A percentile compares a stretch with the other conserved stretches of the same genome.
Evolutionary conservation across 768 basidiomycete species (phyloP).

Genomic region (Dioszegia aurantiaca): DNA sequence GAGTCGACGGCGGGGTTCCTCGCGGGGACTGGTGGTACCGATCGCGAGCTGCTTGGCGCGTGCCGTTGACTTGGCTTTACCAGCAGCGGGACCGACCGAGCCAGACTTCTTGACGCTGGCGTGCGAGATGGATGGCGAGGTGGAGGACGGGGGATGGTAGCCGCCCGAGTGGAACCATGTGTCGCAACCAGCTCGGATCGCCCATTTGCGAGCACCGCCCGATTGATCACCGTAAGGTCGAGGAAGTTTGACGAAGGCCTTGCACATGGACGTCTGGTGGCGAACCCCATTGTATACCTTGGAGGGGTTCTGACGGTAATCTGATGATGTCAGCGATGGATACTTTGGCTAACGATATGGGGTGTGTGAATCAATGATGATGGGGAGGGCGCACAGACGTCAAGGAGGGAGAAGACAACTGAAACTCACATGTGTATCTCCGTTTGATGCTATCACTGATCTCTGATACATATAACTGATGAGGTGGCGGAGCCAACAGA

Average conservation of each 20-base stretch:
- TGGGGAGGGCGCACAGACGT: background rate
- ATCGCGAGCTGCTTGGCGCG: slow-evolving; percentile 41
- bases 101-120: slow-evolving; percentile 10
- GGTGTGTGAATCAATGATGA: slow-evolving; percentile 2
- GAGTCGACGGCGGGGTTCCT: background rate
- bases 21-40: slow-evolving; percentile 22
- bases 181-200: slow-evolving; percentile 50
- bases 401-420: slow-evolving; percentile 11
- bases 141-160: slow-evolving; percentile 35
- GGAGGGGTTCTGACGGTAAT: slow-evolving; percentile 49
- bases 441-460: slow-evolving; percentile 47
- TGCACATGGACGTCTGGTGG: slow-evolving; percentile 50
- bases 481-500: slow-evolving; percentile 40
- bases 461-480: slow-evolving; percentile 48
- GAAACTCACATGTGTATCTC: slow-evolving; percentile 44
- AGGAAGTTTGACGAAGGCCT: slow-evolving; percentile 49
- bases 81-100: slow-evolving; percentile 14
- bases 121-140: slow-evolving; percentile 8
- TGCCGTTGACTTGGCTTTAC: slow-evolving; percentile 42
- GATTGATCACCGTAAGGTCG: slow-evolving; percentile 50
- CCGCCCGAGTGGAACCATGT: slow-evolving; percentile 43
- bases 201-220: slow-evolving; percentile 49
- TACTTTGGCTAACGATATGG: background rate
- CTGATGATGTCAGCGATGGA: slow-evolving; percentile 21
- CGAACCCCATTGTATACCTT: slow-evolving; percentile 52